These are phyloP conservation scores for Acanthamoeba lenticulata DNA, from an alignment of 208 protist species.

Conservation along the genomic window DNA sequence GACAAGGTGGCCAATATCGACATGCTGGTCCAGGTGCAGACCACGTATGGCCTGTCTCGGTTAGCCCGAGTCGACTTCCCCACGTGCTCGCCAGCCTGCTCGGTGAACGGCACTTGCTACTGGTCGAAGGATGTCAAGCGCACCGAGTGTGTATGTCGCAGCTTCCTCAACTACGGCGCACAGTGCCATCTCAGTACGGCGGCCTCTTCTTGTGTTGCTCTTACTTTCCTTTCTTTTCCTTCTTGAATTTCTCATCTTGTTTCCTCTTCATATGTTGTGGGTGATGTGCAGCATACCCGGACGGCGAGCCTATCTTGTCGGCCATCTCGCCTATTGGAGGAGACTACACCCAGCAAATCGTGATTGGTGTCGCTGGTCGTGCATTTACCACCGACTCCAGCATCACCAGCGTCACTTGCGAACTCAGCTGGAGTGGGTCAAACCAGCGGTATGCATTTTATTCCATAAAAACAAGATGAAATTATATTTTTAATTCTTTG, in stretches of 20 bases:
- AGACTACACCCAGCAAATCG: constrained; percentile 38
- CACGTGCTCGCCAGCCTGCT: not conserved
- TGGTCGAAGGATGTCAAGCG: not conserved
- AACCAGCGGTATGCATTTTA: not conserved
- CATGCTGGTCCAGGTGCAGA: constrained; percentile 2
- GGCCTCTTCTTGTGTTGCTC: not conserved
- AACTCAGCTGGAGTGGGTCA: not conserved
- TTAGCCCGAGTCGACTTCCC: not conserved
- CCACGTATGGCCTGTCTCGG: not conserved
- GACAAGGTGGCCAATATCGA: not conserved
- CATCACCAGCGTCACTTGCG: not conserved
- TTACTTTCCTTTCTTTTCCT: not conserved
- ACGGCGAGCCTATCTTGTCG: not conserved
- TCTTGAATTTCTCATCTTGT: not conserved
- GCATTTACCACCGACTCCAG: not conserved
- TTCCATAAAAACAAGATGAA: not conserved
- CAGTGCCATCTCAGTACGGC: constrained; percentile 7
- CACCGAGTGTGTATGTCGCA: not conserved
- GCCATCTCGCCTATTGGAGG: constrained; percentile 17
- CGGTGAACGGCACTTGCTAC: not conserved
- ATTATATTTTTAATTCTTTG: not conserved
- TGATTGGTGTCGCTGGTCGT: not conserved
- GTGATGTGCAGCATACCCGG: not conserved
- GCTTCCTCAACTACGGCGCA: constrained; percentile 33
- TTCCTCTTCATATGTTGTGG: not conserved